A percentile compares a stretch with the other conserved stretches of the same genome.
Conservation (phyloP, 2,329 filamentous ascomycete genomes). For the Epichloe coenophiala region DNA sequence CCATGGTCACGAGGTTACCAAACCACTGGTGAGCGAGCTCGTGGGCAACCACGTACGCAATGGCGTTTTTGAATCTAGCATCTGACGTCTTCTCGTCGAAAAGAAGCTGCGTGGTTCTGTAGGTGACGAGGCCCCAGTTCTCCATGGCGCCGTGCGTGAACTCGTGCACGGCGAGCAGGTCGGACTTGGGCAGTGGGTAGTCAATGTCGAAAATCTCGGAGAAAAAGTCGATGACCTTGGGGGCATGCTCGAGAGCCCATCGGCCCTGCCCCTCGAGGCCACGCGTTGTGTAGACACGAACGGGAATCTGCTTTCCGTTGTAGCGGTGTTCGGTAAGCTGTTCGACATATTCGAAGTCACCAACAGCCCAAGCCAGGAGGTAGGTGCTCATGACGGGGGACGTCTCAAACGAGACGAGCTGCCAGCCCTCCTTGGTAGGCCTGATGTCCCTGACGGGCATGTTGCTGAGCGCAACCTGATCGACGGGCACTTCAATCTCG, state of each 20-base stretch:
- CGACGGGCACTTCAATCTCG: slow-evolving; percentile 77
- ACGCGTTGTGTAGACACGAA: slow-evolving; percentile 88
- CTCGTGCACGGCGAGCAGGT: slow-evolving; percentile 82
- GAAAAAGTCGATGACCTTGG: slow-evolving; percentile 91
- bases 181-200: slow-evolving; percentile 84
- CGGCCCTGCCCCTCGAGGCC: slow-evolving; percentile 88
- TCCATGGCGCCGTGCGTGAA: slow-evolving; percentile 86
- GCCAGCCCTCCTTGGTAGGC: slow-evolving; percentile 48
- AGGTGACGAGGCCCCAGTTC: slow-evolving; percentile 94
- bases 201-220: slow-evolving; percentile 89
- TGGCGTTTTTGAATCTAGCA: slow-evolving; percentile 77
- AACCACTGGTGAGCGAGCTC: slow-evolving; percentile 97
- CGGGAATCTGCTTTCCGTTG: slow-evolving; percentile 79
- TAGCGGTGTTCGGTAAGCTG: slow-evolving; percentile 81
- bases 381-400: slow-evolving; percentile 89
- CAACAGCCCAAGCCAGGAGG: slow-evolving; percentile 84
- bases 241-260: slow-evolving; percentile 81
- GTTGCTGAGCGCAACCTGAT: slow-evolving; percentile 83
- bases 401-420: slow-evolving; percentile 64
- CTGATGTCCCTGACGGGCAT: slow-evolving; percentile 74
- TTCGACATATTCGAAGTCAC: slow-evolving; percentile 95
- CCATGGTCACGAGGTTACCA: slow-evolving; percentile 89
- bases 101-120: slow-evolving; percentile 88
- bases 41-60: slow-evolving; percentile 96
- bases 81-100: slow-evolving; percentile 91